These are phyloP conservation scores for Syzygium grande DNA, from an alignment of 345 rosid genomes.

Conservation along the genomic window DNA sequence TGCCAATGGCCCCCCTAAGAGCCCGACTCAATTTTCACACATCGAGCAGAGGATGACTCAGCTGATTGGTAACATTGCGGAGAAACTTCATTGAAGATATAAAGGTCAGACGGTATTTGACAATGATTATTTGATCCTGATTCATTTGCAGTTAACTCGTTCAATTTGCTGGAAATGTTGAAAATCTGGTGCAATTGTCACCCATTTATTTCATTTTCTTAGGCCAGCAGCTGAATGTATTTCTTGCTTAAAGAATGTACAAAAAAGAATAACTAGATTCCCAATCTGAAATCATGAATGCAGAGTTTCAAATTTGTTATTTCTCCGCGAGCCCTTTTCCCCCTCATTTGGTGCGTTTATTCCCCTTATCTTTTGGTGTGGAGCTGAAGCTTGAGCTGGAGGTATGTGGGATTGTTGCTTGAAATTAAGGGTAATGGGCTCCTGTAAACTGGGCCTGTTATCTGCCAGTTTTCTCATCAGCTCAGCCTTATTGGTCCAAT, in stretches of 20 bases:
- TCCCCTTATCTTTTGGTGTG: not conserved
- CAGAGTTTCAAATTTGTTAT: not conserved
- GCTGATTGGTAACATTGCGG: not conserved
- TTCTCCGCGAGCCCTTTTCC: no score
- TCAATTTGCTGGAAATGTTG: slow-evolving; percentile 13
- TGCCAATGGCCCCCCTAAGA: not conserved
- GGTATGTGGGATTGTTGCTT: not conserved
- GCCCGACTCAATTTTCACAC: not conserved
- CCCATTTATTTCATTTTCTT: slow-evolving; percentile 16
- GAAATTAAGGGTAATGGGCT: not conserved
- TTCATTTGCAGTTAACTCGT: slow-evolving; percentile 11
- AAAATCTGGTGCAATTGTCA: slow-evolving; percentile 34
- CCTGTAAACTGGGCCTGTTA: not conserved
- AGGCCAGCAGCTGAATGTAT: slow-evolving; percentile 5
- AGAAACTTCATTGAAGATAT: not conserved
- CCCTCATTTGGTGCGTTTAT: not conserved
- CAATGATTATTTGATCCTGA: slow-evolving; percentile 5
- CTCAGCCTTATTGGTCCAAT: not conserved
- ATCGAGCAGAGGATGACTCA: not conserved
- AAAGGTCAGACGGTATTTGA: slow-evolving; percentile 3
- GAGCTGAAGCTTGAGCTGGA: not conserved
- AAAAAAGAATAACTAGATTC: not conserved
- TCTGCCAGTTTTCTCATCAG: not conserved
- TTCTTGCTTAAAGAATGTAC: slow-evolving; percentile 10
- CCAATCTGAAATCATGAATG: not conserved